phyloP scores from a whole-genome alignment of 179 eudicot species.

The Silene noctiflora region DNA sequence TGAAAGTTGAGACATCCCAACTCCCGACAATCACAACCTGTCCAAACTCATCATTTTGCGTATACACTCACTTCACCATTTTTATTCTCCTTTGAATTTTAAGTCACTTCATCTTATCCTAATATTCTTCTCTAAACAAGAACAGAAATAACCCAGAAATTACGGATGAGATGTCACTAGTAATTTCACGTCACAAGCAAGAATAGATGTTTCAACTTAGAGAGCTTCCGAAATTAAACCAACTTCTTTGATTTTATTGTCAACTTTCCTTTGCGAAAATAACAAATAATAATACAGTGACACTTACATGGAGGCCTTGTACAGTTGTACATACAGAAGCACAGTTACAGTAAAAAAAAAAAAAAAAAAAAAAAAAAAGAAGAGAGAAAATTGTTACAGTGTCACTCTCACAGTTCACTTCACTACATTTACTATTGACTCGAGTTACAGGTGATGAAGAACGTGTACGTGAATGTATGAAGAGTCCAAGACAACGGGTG shows the following conservation, averaged over 20 bases:
- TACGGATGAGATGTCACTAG: not conserved
- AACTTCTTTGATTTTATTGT: conserved; percentile 2
- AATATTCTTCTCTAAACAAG: not conserved
- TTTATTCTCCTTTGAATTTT: not conserved
- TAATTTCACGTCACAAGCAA: no score
- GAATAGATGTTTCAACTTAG: not conserved
- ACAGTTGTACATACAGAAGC: conserved; percentile 10
- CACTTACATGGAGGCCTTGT: not conserved
- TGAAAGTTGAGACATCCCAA: not conserved
- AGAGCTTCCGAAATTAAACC: no score
- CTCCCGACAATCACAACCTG: conserved; percentile 21
- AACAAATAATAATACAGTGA: conserved; percentile 3
- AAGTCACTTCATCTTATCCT: not conserved
- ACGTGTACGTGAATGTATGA: not conserved
- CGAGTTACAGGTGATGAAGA: not conserved
- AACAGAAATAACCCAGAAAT: not conserved
- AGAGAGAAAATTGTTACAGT: not conserved
- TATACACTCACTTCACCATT: not conserved
- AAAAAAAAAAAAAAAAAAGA: not conserved
- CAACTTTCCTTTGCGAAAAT: not conserved
- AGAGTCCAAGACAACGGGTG: not conserved
- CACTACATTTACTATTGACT: not conserved
- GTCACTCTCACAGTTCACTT: not conserved
- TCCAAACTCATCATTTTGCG: not conserved
- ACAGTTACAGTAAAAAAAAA: not conserved